Conservation (phyloP, 805 yeast genomes). For the Ogataea degrootiae region DNA sequence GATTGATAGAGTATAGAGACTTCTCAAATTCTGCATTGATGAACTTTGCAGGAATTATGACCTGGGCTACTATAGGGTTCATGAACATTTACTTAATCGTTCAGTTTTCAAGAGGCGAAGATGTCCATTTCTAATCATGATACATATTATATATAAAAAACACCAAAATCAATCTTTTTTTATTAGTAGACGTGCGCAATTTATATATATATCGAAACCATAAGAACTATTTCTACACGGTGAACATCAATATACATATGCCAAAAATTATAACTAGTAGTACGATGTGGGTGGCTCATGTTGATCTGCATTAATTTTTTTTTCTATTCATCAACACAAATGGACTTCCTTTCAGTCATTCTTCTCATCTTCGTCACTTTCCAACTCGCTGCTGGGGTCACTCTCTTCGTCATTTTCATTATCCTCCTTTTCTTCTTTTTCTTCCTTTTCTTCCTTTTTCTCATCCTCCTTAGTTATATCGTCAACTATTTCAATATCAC, state of each 20-base stretch:
- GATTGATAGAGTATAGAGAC: constrained; percentile 33
- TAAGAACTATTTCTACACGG: no score
- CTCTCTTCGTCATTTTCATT: not conserved
- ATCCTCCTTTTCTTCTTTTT: not conserved
- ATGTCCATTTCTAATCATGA: constrained; percentile 25
- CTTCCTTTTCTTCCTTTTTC: not conserved
- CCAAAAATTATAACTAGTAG: not conserved
- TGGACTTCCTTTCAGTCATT: no score
- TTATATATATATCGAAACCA: no score
- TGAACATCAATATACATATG: not conserved
- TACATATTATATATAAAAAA: not conserved
- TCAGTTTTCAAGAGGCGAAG: constrained; percentile 31
- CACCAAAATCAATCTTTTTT: no score
- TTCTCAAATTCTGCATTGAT: constrained; percentile 62
- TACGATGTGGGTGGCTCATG: no score
- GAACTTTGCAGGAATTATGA: constrained; percentile 42
- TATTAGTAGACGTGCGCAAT: no score
- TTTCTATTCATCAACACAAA: no score
- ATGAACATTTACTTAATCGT: constrained; percentile 55
- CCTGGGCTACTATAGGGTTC: constrained; percentile 72
- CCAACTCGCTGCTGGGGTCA: no score
- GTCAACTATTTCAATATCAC: not conserved
- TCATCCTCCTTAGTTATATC: not conserved
- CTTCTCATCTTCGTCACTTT: no score
- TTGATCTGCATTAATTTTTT: no score